Percentiles rank a stretch among this genome's conserved stretches.
These are phyloP conservation scores for Raffaelea arxii DNA, from an alignment of 2,329 filamentous ascomycete genomes.

Conservation along the genomic window DNA sequence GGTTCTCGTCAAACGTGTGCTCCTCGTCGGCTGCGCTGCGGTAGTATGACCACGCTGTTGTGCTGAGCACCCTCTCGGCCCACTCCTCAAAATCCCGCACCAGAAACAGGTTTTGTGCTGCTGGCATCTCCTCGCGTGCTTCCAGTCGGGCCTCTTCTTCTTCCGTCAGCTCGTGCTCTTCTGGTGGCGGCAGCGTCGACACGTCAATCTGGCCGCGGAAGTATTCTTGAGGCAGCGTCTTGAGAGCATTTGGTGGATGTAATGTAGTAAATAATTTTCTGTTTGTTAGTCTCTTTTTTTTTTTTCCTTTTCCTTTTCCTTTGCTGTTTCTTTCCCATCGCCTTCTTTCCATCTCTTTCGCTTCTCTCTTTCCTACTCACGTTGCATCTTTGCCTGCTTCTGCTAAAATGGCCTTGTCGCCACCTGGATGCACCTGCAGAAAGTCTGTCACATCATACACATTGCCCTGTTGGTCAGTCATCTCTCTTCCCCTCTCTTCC, in stretches of 20 bases:
- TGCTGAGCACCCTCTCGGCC: conserved; percentile 5
- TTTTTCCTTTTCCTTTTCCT: too few relatives aligned
- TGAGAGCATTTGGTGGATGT: conserved; percentile 3
- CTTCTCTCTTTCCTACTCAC: too few relatives aligned
- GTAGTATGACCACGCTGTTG: conserved; percentile 7
- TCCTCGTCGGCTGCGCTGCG: conserved; percentile 7
- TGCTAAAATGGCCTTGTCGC: conserved; percentile 22
- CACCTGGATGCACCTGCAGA: conserved; percentile 73
- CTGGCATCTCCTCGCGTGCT: conserved; percentile 5
- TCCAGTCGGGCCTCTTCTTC: conserved; percentile 1
- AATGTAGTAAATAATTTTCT: conserved; percentile 6
- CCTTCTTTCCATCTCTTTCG: too few relatives aligned
- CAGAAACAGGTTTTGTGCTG: conserved; percentile 2
- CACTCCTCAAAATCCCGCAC: conserved; percentile 7
- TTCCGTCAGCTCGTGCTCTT: conserved; percentile 1
- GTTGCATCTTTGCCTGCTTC: conserved; percentile 6
- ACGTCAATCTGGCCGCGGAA: conserved; percentile 1
- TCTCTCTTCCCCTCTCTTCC: neutral
- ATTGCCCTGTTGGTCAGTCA: neutral
- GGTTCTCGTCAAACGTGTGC: conserved; percentile 4
- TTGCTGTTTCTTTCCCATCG: too few relatives aligned
- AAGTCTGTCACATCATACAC: conserved; percentile 84
- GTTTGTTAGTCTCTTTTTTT: too few relatives aligned
- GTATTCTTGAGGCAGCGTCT: conserved; percentile 1
- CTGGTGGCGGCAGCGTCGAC: neutral